phyloP scores from a whole-genome alignment of 306 rosid species.

The Quercus ilex region DNA sequence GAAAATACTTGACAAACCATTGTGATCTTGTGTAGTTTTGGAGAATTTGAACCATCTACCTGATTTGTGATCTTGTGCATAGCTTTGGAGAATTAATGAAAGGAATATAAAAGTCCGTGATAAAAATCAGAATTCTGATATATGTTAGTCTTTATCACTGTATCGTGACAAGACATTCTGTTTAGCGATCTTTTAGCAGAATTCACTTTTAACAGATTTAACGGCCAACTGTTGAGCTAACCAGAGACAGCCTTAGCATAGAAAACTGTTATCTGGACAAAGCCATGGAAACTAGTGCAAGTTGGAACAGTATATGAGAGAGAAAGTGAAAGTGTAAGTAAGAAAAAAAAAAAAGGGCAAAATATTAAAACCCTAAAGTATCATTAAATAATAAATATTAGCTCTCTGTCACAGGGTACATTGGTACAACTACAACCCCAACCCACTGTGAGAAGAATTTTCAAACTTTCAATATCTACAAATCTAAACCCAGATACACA shows the following conservation, averaged over 20 bases:
- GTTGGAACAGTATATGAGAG: background rate
- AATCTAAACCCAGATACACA: constrained; percentile 23
- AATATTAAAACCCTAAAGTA: constrained; percentile 2
- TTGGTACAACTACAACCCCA: constrained; percentile 8
- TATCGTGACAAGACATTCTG: constrained; percentile 24
- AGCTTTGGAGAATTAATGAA: background rate
- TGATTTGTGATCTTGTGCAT: background rate
- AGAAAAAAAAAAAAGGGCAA: background rate
- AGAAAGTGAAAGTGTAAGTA: background rate
- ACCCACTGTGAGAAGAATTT: constrained; percentile 39
- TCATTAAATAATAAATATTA: constrained; percentile 21
- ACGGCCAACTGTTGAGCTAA: constrained; percentile 39
- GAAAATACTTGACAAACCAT: background rate
- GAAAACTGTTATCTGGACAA: constrained; percentile 24
- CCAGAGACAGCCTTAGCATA: constrained; percentile 20
- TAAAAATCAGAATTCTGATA: too few species aligned
- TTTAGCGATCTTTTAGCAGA: background rate
- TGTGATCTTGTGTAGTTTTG: background rate
- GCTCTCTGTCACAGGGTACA: constrained; percentile 46
- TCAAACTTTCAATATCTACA: constrained; percentile 31
- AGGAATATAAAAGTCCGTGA: background rate
- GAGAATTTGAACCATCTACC: background rate
- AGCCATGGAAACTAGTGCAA: constrained; percentile 25
- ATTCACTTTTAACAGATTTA: constrained; percentile 25
- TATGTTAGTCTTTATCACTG: background rate